phyloP scores from a whole-genome alignment of 768 basidiomycete genomes.

The Amanita pallidorosea region DNA sequence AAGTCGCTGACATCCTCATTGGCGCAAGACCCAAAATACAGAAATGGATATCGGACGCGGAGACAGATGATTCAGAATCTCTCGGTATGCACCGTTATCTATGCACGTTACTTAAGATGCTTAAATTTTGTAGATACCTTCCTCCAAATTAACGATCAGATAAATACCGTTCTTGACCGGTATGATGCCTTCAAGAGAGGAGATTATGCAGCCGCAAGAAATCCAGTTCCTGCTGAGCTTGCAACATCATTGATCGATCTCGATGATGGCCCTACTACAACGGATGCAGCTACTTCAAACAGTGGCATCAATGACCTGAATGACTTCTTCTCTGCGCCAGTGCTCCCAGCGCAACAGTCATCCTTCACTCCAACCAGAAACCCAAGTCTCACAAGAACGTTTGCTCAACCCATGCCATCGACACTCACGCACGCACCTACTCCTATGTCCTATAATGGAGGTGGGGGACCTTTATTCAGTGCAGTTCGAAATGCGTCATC shows the following conservation, averaged over 20 bases:
- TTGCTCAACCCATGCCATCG: constrained; percentile 2
- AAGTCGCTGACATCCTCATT: constrained; percentile 78
- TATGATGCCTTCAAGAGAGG: constrained; percentile 93
- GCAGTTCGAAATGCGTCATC: constrained; percentile 12
- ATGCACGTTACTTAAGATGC: not conserved
- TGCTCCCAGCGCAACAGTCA: constrained; percentile 9
- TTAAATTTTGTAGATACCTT: constrained; percentile 59
- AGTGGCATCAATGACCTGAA: constrained; percentile 45
- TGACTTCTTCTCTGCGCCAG: constrained; percentile 39
- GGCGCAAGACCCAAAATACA: constrained; percentile 89
- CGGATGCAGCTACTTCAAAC: constrained; percentile 12
- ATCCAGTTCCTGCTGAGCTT: constrained; percentile 58
- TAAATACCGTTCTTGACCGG: constrained; percentile 83
- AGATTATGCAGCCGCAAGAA: constrained; percentile 61
- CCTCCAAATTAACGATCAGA: constrained; percentile 94
- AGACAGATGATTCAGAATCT: constrained; percentile 80
- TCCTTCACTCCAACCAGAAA: not conserved
- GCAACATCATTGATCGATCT: constrained; percentile 66
- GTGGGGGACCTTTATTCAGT: constrained; percentile 7
- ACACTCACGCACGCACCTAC: constrained; percentile 15
- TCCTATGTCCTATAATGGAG: constrained; percentile 15
- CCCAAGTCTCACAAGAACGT: not conserved
- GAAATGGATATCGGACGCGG: constrained; percentile 95
- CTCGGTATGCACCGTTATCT: constrained; percentile 45
- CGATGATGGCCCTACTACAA: constrained; percentile 35